Conservation (phyloP, 768 basidiomycete genomes). For the Lentinula guzmanii region DNA sequence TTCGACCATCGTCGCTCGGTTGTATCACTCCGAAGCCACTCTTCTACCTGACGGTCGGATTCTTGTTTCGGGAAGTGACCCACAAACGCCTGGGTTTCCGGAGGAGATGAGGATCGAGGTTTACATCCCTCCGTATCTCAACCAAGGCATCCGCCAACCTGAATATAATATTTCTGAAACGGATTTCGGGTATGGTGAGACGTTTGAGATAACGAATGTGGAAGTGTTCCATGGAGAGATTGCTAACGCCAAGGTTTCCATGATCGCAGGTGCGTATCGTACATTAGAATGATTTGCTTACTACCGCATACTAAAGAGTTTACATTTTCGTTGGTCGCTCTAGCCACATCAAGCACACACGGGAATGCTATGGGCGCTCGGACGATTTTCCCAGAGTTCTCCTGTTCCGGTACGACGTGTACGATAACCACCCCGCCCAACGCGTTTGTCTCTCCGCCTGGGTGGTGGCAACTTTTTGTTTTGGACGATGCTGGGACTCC, state of each 20-base stretch:
- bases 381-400: constrained; percentile 68
- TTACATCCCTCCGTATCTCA: constrained; percentile 86
- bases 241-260: constrained; percentile 48
- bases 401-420: constrained; percentile 63
- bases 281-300: not conserved
- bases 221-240: constrained; percentile 36
- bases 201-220: constrained; percentile 48
- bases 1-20: constrained; percentile 63
- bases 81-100: constrained; percentile 53
- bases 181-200: constrained; percentile 58
- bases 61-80: constrained; percentile 73
- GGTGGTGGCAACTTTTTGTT: constrained; percentile 73
- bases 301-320: not conserved
- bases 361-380: constrained; percentile 73
- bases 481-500: constrained; percentile 70
- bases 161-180: constrained; percentile 47
- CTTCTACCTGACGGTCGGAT: constrained; percentile 73
- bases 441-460: constrained; percentile 60
- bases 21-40: constrained; percentile 68
- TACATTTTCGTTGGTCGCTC: not conserved
- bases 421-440: constrained; percentile 77
- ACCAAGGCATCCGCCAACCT: constrained; percentile 55
- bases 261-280: constrained; percentile 49
- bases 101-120: constrained; percentile 81
- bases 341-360: constrained; percentile 71